Evolutionary conservation across 352 stramenopile genomes (phyloP).

Genomic region (Globisporangium uncinulatum): DNA sequence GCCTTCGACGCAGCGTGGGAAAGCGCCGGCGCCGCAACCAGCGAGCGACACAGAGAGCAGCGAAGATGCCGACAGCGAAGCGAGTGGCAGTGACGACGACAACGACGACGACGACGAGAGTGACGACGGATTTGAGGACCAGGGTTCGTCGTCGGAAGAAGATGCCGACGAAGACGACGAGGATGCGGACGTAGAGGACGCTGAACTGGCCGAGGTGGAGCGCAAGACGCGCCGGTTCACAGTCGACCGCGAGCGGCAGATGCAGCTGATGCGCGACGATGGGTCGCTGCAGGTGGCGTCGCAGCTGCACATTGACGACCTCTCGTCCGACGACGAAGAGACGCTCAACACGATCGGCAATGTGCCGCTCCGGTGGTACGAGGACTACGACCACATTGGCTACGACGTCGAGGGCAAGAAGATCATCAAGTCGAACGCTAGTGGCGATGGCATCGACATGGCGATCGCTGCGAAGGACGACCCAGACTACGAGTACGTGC

Average conservation of each 20-base stretch:
- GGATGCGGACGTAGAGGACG: constrained; percentile 69
- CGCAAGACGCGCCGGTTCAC: constrained; percentile 72
- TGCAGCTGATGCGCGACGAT: constrained; percentile 83
- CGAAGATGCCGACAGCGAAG: constrained; percentile 15
- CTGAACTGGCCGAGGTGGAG: constrained; percentile 72
- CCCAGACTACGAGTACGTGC: constrained; percentile 88
- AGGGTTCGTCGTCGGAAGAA: constrained; percentile 80
- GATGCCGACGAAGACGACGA: constrained; percentile 48
- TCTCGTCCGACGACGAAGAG: constrained; percentile 98
- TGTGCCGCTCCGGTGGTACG: constrained; percentile 99
- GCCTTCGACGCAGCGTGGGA: background rate
- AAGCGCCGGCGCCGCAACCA: constrained; percentile 13
- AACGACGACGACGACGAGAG: constrained; percentile 37
- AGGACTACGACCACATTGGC: constrained; percentile 99
- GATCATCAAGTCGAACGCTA: constrained; percentile 90
- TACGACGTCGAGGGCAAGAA: constrained; percentile 97
- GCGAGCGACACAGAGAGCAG: constrained; percentile 20
- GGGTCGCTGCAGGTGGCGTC: constrained; percentile 76
- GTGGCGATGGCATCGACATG: constrained; percentile 87
- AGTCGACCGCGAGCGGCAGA: constrained; percentile 65
- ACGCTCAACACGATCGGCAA: constrained; percentile 96
- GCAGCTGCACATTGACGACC: constrained; percentile 96
- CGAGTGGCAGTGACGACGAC: constrained; percentile 20
- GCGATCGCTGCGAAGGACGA: constrained; percentile 85
- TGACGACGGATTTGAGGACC: constrained; percentile 79